These are phyloP conservation scores for Hypoxylon rickii DNA, from an alignment of 495 filamentous ascomycete species.

Conservation along the genomic window DNA sequence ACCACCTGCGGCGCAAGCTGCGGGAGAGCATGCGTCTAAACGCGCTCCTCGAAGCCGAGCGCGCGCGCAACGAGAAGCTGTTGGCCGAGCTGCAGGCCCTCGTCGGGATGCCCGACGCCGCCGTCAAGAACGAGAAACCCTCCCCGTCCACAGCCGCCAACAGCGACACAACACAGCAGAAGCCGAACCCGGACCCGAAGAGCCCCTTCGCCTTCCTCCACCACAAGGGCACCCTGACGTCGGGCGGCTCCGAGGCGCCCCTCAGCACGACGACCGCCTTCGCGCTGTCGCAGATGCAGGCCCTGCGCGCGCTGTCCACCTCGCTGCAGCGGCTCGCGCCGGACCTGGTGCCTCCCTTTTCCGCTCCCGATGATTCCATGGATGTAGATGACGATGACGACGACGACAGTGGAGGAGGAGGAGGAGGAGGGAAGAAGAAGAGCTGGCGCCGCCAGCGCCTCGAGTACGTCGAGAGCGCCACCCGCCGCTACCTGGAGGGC, in stretches of 20 bases:
- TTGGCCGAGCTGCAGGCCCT: slow-evolving; percentile 68
- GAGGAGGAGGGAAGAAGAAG: slow-evolving; percentile 35
- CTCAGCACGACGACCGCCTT: slow-evolving; percentile 80
- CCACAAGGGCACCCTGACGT: slow-evolving; percentile 45
- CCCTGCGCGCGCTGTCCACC: slow-evolving; percentile 67
- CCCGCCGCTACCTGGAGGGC: slow-evolving; percentile 59
- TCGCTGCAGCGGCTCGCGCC: slow-evolving; percentile 65
- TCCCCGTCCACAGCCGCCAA: slow-evolving; percentile 5
- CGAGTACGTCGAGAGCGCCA: slow-evolving; percentile 77
- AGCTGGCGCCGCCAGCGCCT: slow-evolving; percentile 62
- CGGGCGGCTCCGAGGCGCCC: slow-evolving; percentile 50
- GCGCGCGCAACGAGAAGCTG: slow-evolving; percentile 73
- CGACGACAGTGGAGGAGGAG: slow-evolving; percentile 39
- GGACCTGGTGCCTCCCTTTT: slow-evolving; percentile 47
- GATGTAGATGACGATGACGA: slow-evolving; percentile 27
- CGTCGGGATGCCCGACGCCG: slow-evolving; percentile 37
- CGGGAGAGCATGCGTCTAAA: slow-evolving; percentile 83
- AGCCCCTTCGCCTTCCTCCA: slow-evolving; percentile 58
- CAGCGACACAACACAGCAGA: slow-evolving; percentile 15
- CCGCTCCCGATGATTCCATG: not conserved
- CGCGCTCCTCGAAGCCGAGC: slow-evolving; percentile 71
- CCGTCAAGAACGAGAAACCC: slow-evolving; percentile 36
- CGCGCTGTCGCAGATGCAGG: slow-evolving; percentile 77
- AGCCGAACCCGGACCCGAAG: slow-evolving; percentile 48
- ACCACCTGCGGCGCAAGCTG: slow-evolving; percentile 72